Evolutionary conservation across 1,284 basidiomycete species (phyloP).

Genomic region (Somion occarium): DNA sequence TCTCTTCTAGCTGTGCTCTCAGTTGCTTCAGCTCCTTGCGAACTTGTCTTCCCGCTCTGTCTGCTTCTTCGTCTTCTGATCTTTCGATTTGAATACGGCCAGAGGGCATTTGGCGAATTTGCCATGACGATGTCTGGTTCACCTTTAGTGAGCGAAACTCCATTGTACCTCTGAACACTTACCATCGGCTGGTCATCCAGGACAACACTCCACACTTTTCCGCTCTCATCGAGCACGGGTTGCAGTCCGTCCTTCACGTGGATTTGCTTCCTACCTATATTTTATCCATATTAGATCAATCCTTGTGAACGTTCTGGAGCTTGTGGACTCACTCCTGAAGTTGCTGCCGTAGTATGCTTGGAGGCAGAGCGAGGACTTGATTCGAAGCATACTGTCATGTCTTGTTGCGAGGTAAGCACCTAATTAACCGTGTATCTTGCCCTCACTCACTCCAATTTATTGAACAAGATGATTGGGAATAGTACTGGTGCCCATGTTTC

Average conservation of each 20-base stretch:
- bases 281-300: no score
- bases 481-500: constrained; percentile 1
- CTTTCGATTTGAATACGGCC: neutral
- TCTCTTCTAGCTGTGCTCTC: neutral
- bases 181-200: constrained; percentile 3
- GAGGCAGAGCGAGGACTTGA: no score
- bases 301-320: no score
- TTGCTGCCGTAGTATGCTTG: constrained; percentile 3
- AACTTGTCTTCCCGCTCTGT: neutral
- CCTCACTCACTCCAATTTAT: constrained; percentile 1
- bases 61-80: neutral
- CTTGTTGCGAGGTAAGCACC: no score
- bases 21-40: neutral
- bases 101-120: neutral
- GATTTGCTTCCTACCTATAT: no score
- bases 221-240: neutral
- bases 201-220: neutral
- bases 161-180: neutral
- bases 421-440: no score
- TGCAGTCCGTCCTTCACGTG: no score
- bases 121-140: neutral
- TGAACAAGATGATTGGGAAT: constrained; percentile 1
- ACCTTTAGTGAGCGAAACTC: neutral
- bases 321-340: neutral
- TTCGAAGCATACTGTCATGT: neutral